Percentiles rank a stretch among this genome's conserved stretches.
phyloP scores from a whole-genome alignment of 768 basidiomycete species.

The Erythrobasidium yunnanense region DNA sequence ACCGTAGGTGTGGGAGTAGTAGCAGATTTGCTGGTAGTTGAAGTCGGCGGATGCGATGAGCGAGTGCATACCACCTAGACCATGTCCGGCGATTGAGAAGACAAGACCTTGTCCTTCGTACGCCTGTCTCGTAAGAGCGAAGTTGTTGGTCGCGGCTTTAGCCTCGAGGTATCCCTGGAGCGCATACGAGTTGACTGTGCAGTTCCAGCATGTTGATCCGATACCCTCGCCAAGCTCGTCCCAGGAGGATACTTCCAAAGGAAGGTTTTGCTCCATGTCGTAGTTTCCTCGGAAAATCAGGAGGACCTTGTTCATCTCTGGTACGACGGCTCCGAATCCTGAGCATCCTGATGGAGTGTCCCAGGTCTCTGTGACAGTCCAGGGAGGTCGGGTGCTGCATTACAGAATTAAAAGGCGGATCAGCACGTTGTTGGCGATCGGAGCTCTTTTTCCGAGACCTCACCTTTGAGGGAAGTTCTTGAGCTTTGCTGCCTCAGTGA shows the following conservation, averaged over 20 bases:
- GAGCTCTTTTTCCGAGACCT: too few relatives aligned
- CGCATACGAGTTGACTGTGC: conserved; percentile 24
- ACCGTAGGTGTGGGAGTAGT: conserved; percentile 25
- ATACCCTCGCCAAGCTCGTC: not conserved
- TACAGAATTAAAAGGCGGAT: too few relatives aligned
- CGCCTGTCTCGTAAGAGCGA: not conserved
- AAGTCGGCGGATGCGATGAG: conserved; percentile 27
- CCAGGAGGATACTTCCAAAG: conserved; percentile 3
- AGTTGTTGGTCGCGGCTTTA: conserved; percentile 27
- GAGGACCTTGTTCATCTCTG: conserved; percentile 31
- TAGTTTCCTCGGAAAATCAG: conserved; percentile 26
- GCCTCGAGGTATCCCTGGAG: conserved; percentile 24
- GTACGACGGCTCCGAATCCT: conserved; percentile 30
- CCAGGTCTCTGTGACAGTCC: conserved; percentile 6
- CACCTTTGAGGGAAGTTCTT: conserved; percentile 26
- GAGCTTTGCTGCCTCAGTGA: conserved; percentile 9
- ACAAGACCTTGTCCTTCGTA: conserved; percentile 25
- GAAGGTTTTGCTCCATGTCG: conserved; percentile 19
- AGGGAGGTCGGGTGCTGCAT: not conserved
- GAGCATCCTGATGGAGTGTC: not conserved
- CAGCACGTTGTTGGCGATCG: too few relatives aligned
- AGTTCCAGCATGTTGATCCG: conserved; percentile 8
- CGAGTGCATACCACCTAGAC: conserved; percentile 28
- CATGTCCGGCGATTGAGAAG: conserved; percentile 28
- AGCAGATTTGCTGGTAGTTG: conserved; percentile 21